A percentile compares a stretch with the other conserved stretches of the same genome.
Evolutionary conservation across 1,284 basidiomycete genomes (phyloP).

Genomic region (Leccinum huronense): DNA sequence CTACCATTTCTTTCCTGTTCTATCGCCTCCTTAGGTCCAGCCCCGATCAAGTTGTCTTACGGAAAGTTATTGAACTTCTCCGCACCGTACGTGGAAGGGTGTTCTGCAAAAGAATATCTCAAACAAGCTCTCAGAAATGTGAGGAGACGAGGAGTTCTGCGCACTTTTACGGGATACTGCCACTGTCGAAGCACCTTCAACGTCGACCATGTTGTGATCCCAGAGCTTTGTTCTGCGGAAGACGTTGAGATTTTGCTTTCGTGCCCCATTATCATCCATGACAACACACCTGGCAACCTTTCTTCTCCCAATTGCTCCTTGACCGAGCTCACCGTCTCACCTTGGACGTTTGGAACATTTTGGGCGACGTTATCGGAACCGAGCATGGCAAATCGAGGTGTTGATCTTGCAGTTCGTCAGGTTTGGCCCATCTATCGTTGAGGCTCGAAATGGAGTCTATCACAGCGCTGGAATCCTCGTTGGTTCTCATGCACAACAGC

Average conservation of each 20-base stretch:
- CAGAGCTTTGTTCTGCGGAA: slow-evolving; percentile 18
- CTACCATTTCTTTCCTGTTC: slow-evolving; percentile 38
- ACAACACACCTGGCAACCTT: slow-evolving; percentile 28
- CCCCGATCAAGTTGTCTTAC: slow-evolving; percentile 8
- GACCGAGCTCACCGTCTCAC: slow-evolving; percentile 33
- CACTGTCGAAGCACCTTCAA: slow-evolving; percentile 41
- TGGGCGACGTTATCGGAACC: slow-evolving; percentile 11
- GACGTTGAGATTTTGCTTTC: slow-evolving; percentile 37
- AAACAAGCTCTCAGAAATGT: slow-evolving; percentile 23
- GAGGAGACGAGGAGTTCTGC: slow-evolving; percentile 26
- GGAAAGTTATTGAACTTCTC: slow-evolving; percentile 28
- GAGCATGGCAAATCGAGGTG: slow-evolving; percentile 16
- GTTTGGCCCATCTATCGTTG: slow-evolving; percentile 40
- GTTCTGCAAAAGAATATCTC: slow-evolving; percentile 31
- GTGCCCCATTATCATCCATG: slow-evolving; percentile 37
- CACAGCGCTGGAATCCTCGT: slow-evolving; percentile 31
- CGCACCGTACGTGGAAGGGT: slow-evolving; percentile 33
- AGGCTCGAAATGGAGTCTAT: slow-evolving; percentile 34
- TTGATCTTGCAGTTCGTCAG: slow-evolving; percentile 37
- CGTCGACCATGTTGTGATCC: slow-evolving; percentile 29
- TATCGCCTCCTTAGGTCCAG: slow-evolving; percentile 38
- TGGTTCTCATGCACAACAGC: slow-evolving; percentile 38
- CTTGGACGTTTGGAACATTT: slow-evolving; percentile 9
- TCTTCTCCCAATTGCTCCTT: slow-evolving; percentile 22
- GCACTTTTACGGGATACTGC: slow-evolving; percentile 37